Evolutionary conservation across 2,329 filamentous ascomycete species (phyloP), one percentile per base, ranked within the genome.

Genomic region (Dothistroma septosporum): DNA sequence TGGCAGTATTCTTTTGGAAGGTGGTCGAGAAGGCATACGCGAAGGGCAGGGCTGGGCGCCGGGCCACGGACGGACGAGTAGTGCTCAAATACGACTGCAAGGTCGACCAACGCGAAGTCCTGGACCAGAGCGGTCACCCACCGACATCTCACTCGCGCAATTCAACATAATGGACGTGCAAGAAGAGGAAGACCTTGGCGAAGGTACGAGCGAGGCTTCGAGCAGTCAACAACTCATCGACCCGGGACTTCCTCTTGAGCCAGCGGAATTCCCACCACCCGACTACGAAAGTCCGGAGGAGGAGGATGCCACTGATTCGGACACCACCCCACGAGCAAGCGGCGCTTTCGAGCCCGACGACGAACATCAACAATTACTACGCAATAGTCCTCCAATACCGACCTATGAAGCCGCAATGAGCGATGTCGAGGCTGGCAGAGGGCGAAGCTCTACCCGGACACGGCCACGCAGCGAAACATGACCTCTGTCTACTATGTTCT

Each of bases 131-230:
- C 85, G 93, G 68, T 95, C 91, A 71, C 92, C 94, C 9, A 97
- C 94, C 11, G 94, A 97, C 74, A 99, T 99, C 66, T 97, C 92
- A 9, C 84, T 99, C 53, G 90, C 92, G 31, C 91, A 93, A 70
- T 83, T 97, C 57, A 87, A 90, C 49, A 89, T 88, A 61, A 82
- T 88, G 57, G 82, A 87, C 58, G 84, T 83, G 4, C 78, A 65
- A 55, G 83, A 85, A 64, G 64, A 66, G 11, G 68, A 68, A 2
- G 67, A 69, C 28, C 58, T 48, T 1, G 67, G 68, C 31, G 69
- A 68, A 49, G 68, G 65, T 28, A 67, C 63, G 14, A 69, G 63
- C 35, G 65, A 69, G 53, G 58, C 58, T n/a, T 63, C 58, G 37
- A 61, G 61, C 44, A 61, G 62, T 37, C 64, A 66, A 19, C 58